Evolutionary conservation across 306 rosid species (phyloP).

Genomic region (Quercus engelmannii): DNA sequence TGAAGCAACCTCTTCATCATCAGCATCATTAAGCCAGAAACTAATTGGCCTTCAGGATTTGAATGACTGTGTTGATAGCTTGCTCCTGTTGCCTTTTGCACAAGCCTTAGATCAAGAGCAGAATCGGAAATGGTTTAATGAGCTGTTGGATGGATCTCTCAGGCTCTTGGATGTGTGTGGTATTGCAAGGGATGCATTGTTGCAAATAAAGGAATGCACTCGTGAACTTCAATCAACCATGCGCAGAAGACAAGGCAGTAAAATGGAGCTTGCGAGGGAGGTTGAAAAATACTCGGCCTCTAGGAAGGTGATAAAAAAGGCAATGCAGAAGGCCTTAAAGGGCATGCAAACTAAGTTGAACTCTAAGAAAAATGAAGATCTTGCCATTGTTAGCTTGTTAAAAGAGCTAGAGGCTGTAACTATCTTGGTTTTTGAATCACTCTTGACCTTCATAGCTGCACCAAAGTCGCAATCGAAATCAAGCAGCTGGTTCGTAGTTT

Average conservation of each 20-base stretch:
- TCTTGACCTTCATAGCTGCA: constrained; percentile 8
- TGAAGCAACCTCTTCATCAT: constrained; percentile 13
- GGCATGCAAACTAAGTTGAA: constrained; percentile 7
- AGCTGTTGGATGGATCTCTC: constrained; percentile 16
- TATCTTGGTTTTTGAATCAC: constrained; percentile 7
- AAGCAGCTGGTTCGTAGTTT: constrained; percentile 13
- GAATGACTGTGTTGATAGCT: constrained; percentile 5
- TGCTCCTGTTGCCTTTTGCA: constrained; percentile 1
- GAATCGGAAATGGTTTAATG: not conserved
- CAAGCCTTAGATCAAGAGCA: not conserved
- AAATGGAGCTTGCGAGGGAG: constrained; percentile 5
- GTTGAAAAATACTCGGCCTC: constrained; percentile 21
- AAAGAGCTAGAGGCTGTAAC: constrained; percentile 25
- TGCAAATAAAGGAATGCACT: constrained; percentile 19
- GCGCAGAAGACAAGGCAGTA: constrained; percentile 5
- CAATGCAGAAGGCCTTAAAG: constrained; percentile 21
- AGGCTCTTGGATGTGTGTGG: constrained; percentile 18
- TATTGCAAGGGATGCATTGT: constrained; percentile 19
- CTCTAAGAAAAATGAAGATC: not conserved
- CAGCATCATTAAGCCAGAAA: constrained; percentile 12
- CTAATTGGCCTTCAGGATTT: constrained; percentile 14
- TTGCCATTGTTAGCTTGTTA: constrained; percentile 13
- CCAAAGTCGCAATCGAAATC: not conserved
- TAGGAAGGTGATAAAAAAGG: constrained; percentile 34
- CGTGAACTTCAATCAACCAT: constrained; percentile 13